phyloP scores from a whole-genome alignment of 345 rosid genomes.

The Stellera chamaejasme region DNA sequence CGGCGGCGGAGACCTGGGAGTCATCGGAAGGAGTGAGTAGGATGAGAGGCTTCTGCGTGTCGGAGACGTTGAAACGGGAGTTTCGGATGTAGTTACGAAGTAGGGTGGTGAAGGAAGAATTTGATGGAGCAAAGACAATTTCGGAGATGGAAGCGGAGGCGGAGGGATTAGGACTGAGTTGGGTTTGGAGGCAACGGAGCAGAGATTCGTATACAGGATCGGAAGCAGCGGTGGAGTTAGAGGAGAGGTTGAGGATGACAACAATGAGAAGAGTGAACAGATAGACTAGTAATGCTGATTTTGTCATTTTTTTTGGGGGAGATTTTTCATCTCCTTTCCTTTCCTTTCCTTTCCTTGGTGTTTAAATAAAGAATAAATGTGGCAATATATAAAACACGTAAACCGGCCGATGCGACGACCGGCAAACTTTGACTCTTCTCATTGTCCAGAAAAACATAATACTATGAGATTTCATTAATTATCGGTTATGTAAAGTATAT shows the following conservation, averaged over 20 bases:
- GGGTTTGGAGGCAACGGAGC: slow-evolving; percentile 31
- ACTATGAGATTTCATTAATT: too few relatives aligned
- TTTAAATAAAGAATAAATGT: too few relatives aligned
- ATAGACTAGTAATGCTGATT: neutral
- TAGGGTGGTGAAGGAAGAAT: slow-evolving; percentile 32
- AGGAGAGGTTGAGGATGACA: slow-evolving; percentile 13
- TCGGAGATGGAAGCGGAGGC: slow-evolving; percentile 18
- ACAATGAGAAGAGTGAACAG: neutral
- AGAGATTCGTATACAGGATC: slow-evolving; percentile 26
- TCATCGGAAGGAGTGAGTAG: slow-evolving; percentile 46
- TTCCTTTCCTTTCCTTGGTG: too few relatives aligned
- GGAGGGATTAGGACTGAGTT: slow-evolving; percentile 10
- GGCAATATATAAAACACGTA: too few relatives aligned
- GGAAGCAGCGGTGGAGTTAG: slow-evolving; percentile 10
- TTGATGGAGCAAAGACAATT: slow-evolving; percentile 26
- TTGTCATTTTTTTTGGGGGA: slow-evolving; percentile 7
- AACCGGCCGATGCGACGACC: too few relatives aligned
- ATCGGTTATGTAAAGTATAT: too few relatives aligned
- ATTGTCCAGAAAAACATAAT: too few relatives aligned
- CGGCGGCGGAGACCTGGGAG: slow-evolving; percentile 46
- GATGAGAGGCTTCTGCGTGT: slow-evolving; percentile 38
- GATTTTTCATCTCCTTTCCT: too few relatives aligned
- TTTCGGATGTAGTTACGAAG: slow-evolving; percentile 50
- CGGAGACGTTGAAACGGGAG: slow-evolving; percentile 38
- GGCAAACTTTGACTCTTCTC: too few relatives aligned